Conservation (phyloP, 2,329 filamentous ascomycete genomes). For the Arthrobotrys conoides region DNA sequence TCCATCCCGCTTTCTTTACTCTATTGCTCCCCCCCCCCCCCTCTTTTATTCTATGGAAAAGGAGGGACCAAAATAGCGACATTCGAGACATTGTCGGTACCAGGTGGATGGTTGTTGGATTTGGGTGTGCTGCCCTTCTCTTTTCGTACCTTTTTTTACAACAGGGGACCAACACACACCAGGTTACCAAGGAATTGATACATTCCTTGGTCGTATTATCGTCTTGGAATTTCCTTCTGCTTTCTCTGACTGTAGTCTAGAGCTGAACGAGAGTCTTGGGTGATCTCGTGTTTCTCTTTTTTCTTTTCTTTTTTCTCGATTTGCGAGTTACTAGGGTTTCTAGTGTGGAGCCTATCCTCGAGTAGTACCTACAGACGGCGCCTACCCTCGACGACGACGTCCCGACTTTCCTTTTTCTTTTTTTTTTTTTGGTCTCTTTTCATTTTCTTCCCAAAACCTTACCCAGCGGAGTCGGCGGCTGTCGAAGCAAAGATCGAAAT, state of each 20-base stretch:
- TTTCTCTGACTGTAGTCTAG: neutral
- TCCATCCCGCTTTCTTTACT: neutral
- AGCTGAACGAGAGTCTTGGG: neutral
- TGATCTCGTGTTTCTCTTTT: slow-evolving; percentile 8
- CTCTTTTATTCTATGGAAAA: neutral
- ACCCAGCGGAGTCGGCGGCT: neutral
- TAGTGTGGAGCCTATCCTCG: slow-evolving; percentile 4
- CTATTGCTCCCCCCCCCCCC: neutral
- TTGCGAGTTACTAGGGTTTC: neutral
- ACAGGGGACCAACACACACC: slow-evolving; percentile 39
- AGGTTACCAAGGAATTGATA: neutral
- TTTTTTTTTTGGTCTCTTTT: slow-evolving; percentile 2
- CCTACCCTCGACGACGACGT: slow-evolving; percentile 15
- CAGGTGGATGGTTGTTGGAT: slow-evolving; percentile 58
- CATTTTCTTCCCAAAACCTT: neutral
- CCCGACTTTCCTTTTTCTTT: neutral
- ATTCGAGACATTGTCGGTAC: slow-evolving; percentile 56
- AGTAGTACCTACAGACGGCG: slow-evolving; percentile 14
- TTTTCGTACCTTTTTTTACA: slow-evolving; percentile 15
- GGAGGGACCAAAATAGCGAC: slow-evolving; percentile 44
- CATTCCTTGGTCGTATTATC: neutral
- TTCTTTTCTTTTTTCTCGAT: neutral
- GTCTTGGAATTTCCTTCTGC: neutral
- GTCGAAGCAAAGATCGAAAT: neutral
- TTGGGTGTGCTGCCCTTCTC: neutral